A percentile compares a stretch with the other conserved stretches of the same genome.
Conservation (phyloP, 345 rosid genomes). For the Zanthoxylum bungeanum region DNA sequence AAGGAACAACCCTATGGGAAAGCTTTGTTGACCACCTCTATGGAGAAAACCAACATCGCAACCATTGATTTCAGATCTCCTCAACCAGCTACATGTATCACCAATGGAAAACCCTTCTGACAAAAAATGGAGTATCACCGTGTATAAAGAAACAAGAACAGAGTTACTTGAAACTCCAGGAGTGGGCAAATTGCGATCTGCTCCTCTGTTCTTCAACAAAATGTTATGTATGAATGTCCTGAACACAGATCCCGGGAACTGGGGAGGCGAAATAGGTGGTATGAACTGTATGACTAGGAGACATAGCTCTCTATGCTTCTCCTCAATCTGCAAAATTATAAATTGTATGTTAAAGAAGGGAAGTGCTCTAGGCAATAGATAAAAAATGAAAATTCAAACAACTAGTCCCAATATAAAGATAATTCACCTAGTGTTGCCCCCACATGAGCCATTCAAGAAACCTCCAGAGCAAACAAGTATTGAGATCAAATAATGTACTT, state of each 20-base stretch:
- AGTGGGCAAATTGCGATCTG: conserved; percentile 73
- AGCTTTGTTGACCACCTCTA: conserved; percentile 87
- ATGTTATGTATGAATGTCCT: conserved; percentile 84
- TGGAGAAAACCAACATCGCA: conserved; percentile 75
- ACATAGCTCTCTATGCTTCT: conserved; percentile 91
- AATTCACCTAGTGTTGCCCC: not conserved
- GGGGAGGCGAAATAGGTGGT: conserved; percentile 72
- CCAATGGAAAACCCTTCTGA: conserved; percentile 79
- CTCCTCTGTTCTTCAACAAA: conserved; percentile 81
- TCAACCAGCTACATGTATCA: conserved; percentile 54
- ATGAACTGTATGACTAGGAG: conserved; percentile 84
- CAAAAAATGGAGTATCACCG: conserved; percentile 83
- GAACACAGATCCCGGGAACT: conserved; percentile 88
- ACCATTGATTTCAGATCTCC: conserved; percentile 40
- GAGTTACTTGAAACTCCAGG: conserved; percentile 84
- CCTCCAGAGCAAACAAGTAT: not conserved
- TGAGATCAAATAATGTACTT: not conserved
- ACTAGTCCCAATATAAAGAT: not conserved
- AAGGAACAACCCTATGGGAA: conserved; percentile 76
- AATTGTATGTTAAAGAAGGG: not conserved
- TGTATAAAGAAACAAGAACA: conserved; percentile 79
- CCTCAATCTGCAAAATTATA: conserved; percentile 67
- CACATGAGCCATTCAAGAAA: not conserved
- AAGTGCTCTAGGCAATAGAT: not conserved
- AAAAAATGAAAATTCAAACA: not conserved